These are phyloP conservation scores for Mortierella alpina DNA, from an alignment of 192 early-diverging fungal genomes.

Conservation along the genomic window DNA sequence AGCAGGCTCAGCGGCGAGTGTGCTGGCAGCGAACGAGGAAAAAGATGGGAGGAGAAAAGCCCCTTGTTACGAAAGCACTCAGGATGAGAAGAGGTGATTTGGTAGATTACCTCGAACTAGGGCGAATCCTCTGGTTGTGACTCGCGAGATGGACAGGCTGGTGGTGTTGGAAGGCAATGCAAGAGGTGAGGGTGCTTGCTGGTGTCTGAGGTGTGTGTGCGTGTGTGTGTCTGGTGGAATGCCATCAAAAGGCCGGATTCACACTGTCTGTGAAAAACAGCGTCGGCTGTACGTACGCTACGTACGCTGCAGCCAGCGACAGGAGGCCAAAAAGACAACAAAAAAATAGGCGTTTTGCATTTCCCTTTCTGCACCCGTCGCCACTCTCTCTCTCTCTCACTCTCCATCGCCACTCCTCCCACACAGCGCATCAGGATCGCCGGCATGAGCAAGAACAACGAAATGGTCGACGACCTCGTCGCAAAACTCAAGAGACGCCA, in stretches of 20 bases:
- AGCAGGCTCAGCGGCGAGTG: neutral
- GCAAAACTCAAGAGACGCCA: conserved; percentile 71
- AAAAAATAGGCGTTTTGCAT: neutral
- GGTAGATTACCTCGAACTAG: too few relatives aligned
- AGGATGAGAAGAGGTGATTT: too few relatives aligned
- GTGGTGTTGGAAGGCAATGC: too few relatives aligned
- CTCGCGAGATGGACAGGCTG: too few relatives aligned
- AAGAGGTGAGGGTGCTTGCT: neutral
- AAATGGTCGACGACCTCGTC: conserved; percentile 63
- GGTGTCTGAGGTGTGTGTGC: neutral
- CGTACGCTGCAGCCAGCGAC: too few relatives aligned
- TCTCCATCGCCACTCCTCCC: neutral
- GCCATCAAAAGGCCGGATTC: too few relatives aligned
- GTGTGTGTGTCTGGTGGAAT: neutral
- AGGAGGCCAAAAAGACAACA: neutral
- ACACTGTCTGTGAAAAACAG: too few relatives aligned
- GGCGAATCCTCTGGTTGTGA: too few relatives aligned
- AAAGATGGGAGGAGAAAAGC: too few relatives aligned
- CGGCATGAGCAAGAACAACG: conserved; percentile 48
- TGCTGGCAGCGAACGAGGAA: neutral
- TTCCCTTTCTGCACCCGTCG: neutral
- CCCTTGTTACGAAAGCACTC: too few relatives aligned
- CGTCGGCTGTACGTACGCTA: too few relatives aligned
- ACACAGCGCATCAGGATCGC: neutral
- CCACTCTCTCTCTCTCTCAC: neutral